Percentiles rank a stretch among this genome's conserved stretches.
These are phyloP conservation scores for Dactylonectria estremocensis DNA, from an alignment of 2,329 filamentous ascomycete species.

Conservation along the genomic window DNA sequence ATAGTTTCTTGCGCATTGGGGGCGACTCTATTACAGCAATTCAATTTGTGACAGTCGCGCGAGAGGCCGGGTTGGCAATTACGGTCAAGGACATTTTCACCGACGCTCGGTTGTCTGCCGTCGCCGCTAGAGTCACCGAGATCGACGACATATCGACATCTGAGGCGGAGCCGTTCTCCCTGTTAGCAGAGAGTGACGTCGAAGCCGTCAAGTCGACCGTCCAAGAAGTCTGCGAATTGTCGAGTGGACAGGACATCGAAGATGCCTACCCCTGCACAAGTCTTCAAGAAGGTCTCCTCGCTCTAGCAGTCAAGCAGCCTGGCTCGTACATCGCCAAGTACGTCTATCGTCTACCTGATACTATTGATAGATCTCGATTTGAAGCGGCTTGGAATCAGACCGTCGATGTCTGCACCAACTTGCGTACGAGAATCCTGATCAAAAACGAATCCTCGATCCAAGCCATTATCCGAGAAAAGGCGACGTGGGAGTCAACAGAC, in stretches of 20 bases:
- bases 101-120: slow-evolving; percentile 13
- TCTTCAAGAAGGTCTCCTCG: slow-evolving; percentile 55
- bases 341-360: slow-evolving; percentile 9
- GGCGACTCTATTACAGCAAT: slow-evolving; percentile 21
- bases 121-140: background rate
- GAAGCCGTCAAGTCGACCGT: slow-evolving; percentile 1
- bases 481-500: slow-evolving; percentile 1
- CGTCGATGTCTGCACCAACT: slow-evolving; percentile 3
- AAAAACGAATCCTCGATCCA: background rate
- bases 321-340: slow-evolving; percentile 28
- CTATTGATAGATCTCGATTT: background rate
- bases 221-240: slow-evolving; percentile 1
- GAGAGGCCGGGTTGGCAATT: slow-evolving; percentile 2
- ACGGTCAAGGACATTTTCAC: slow-evolving; percentile 30
- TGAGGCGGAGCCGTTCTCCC: background rate
- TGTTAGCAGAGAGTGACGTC: background rate
- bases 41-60: slow-evolving; percentile 40
- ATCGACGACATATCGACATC: background rate
- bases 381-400: slow-evolving; percentile 8
- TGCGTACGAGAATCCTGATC: slow-evolving; percentile 8
- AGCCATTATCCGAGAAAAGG: background rate
- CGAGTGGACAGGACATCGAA: slow-evolving; percentile 34
- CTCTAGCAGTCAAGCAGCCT: slow-evolving; percentile 27
- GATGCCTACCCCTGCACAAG: slow-evolving; percentile 56
- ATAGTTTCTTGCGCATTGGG: slow-evolving; percentile 13